phyloP scores from a whole-genome alignment of 331 rosid species.

The Quercus lobata region DNA sequence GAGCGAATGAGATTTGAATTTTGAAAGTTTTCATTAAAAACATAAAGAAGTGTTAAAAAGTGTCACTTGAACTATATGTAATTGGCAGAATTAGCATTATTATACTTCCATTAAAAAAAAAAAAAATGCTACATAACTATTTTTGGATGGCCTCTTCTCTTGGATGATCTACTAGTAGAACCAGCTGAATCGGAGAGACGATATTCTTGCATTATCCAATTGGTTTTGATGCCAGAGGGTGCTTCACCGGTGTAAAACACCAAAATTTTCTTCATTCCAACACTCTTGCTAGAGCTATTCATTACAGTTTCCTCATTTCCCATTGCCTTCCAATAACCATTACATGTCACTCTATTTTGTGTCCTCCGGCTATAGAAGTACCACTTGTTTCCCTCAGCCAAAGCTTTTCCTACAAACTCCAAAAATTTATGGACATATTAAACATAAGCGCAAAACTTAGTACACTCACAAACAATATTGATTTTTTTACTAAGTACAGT shows the following conservation, averaged over 20 bases:
- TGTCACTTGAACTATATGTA: too few species aligned
- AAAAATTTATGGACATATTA: not conserved
- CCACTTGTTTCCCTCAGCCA: slow-evolving; percentile 87
- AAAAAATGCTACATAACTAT: slow-evolving; percentile 26
- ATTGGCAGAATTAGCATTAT: not conserved
- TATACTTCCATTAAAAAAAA: not conserved
- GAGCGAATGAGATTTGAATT: too few species aligned
- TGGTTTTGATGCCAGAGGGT: slow-evolving; percentile 55
- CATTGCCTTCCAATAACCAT: slow-evolving; percentile 75
- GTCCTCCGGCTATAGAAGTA: slow-evolving; percentile 83
- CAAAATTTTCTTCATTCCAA: slow-evolving; percentile 71
- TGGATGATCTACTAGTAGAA: slow-evolving; percentile 47
- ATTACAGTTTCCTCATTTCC: slow-evolving; percentile 77
- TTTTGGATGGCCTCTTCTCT: slow-evolving; percentile 53
- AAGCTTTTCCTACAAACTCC: slow-evolving; percentile 64
- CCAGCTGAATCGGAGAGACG: slow-evolving; percentile 52
- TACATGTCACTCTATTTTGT: slow-evolving; percentile 50
- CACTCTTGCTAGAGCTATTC: slow-evolving; percentile 39
- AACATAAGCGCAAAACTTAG: too few species aligned
- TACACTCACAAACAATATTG: too few species aligned
- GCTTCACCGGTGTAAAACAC: slow-evolving; percentile 59
- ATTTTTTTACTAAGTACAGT: too few species aligned
- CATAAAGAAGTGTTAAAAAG: too few species aligned
- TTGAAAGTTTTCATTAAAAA: too few species aligned
- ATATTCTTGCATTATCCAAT: slow-evolving; percentile 91